Conservation (phyloP, 2,329 filamentous ascomycete genomes). For the Hypoxylon sp. region DNA sequence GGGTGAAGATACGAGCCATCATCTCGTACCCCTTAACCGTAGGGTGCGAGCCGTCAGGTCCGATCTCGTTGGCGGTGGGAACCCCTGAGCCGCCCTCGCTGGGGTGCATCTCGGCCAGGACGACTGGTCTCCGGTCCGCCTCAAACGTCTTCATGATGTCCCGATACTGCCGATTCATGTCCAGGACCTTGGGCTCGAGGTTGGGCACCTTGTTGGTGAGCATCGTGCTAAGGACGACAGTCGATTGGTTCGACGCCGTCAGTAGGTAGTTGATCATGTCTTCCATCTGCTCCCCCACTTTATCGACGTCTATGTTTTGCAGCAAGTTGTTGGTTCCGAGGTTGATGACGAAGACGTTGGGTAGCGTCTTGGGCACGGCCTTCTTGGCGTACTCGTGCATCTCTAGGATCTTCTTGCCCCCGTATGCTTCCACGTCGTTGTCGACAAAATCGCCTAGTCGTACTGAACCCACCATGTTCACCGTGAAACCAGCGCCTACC, state of each 20-base stretch:
- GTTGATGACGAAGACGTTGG: slow-evolving; percentile 48
- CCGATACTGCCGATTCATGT: slow-evolving; percentile 48
- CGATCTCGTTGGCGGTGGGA: slow-evolving; percentile 44
- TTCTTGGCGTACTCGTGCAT: slow-evolving; percentile 47
- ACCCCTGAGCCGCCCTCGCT: slow-evolving; percentile 38
- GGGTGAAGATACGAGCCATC: slow-evolving; percentile 43
- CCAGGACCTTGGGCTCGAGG: slow-evolving; percentile 35
- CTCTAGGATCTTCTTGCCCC: slow-evolving; percentile 46
- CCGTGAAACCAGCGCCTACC: slow-evolving; percentile 41
- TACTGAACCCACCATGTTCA: slow-evolving; percentile 50
- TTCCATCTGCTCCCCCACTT: slow-evolving; percentile 47
- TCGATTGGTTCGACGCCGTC: slow-evolving; percentile 41
- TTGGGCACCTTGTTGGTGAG: slow-evolving; percentile 45
- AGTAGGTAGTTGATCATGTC: slow-evolving; percentile 47
- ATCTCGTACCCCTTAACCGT: slow-evolving; percentile 45
- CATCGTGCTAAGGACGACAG: slow-evolving; percentile 48
- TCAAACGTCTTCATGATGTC: slow-evolving; percentile 42
- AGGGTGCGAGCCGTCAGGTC: slow-evolving; percentile 47
- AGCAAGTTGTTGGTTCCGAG: slow-evolving; percentile 49
- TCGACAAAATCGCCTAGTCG: slow-evolving; percentile 47
- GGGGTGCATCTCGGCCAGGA: slow-evolving; percentile 50
- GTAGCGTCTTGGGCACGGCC: slow-evolving; percentile 43
- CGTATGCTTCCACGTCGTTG: slow-evolving; percentile 50
- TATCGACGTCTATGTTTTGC: slow-evolving; percentile 47
- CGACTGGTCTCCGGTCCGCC: slow-evolving; percentile 44